Evolutionary conservation across 1,284 basidiomycete species (phyloP), one percentile per base, ranked within the genome.

Genomic region (Meripilus lineatus): DNA sequence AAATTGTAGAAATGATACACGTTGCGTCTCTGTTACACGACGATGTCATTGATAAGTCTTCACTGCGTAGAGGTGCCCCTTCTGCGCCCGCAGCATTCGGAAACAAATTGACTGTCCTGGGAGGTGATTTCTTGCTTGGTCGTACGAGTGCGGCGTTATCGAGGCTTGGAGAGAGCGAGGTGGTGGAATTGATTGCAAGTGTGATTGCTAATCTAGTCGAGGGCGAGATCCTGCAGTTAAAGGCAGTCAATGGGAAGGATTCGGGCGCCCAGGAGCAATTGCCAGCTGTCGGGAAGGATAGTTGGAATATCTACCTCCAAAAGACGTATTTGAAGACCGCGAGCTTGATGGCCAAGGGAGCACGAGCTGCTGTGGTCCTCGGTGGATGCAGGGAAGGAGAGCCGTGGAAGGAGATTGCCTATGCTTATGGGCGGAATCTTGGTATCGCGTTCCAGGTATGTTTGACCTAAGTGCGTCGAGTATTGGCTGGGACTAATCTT

Each of bases 1-100:
- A 95, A 60, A 96, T 99, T 46, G 87, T 93, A 40, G 96, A 99
- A 65, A 97, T 99, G 93, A 93, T 99, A 50, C 94, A 99, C 62
- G 92, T 97, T 51, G 95, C 96, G 23, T 95, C 91, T 1, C 74
- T 96, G 5, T 71, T 99, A 14, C 96, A 99, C 62, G 93, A 99
- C 75, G 90, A 93, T 57, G 93, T 99, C 40, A 85, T 93, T 50
- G 95, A 99, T 70, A 75, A 75, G 47, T 91, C 94, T 0, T 71
- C 81, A 13, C 76, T 93, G 2, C 84, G 95, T 1, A 77, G 95
- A 2, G 86, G 89, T 4, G 78, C 76, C 0, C 80, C 92, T 3
- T 90, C 87, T 11, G 93, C 93, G 0, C 96, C 94, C 0, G 75
- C 82, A 6, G 82, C 82, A 7, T 95, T 95, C 57, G 93, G 91